Evolutionary conservation across 805 yeast species (phyloP), one percentile per base, ranked within the genome.

Genomic region (Ogataea philodendri): DNA sequence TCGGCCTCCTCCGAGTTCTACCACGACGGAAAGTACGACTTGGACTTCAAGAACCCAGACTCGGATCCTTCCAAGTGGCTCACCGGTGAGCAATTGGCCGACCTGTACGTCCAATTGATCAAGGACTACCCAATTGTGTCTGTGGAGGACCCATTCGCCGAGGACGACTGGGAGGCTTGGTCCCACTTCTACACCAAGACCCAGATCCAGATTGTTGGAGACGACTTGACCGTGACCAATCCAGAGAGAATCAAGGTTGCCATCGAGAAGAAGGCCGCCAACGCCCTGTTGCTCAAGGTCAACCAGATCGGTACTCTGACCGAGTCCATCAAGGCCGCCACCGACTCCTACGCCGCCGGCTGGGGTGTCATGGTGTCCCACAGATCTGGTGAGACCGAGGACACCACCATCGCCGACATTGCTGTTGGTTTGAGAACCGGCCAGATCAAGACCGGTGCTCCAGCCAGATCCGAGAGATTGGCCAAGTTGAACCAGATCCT

Each of bases 361-460:
- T 90, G 98, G 98, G 97, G 97, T 78, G 96, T 89, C 65, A 89
- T 90, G 97, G 97, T 93, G 60, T 89, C 97, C 62, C 98, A 90
- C 87, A 88, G 98, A 82, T 89, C 97, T 59, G 98, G 98, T 76
- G 98, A 90, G 80, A 89, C 97, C 55, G 98, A 93, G 77, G 98
- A 93, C 74, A 83, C 94, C 62, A 82, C 86, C 76, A 90, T 90
- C 69, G 97, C 98, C 63, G 97, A 90, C 72, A 79, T 90, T 66
- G 76, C 87, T 61, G 98, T 93, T 60, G 97, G 97, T 78, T 79
- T 90, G 69, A 87, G 97, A 82, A 60, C 95, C 54, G 98, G 97
- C 68, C 97, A 90, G 79, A 85, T 90, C 73, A 90, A 90, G 89
- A 86, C 97, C 57, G 98, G 98, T 82, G 97, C 98, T 66, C 97